phyloP scores from a whole-genome alignment of 371 early-diverging fungal species.

The Funneliformis caledonium region DNA sequence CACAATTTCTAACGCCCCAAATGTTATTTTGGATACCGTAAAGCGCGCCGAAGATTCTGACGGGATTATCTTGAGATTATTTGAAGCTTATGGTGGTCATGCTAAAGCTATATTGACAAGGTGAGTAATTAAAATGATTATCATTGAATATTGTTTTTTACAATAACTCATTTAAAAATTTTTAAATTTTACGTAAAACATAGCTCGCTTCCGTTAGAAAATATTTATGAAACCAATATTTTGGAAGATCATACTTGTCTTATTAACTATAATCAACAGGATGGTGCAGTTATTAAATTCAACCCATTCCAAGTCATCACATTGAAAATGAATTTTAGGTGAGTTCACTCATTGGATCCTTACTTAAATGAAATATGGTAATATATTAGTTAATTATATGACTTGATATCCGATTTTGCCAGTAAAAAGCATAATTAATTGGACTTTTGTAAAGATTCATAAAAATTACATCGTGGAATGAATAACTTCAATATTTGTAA shows the following conservation, averaged over 20 bases:
- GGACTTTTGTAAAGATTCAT: too few relatives aligned
- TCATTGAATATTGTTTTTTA: not conserved
- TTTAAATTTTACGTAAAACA: not conserved
- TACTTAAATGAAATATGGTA: not conserved
- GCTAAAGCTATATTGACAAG: constrained; percentile 62
- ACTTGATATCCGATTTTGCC: not conserved
- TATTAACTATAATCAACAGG: constrained; percentile 26
- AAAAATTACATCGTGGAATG: too few relatives aligned
- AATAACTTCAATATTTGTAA: too few relatives aligned
- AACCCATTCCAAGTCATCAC: constrained; percentile 60
- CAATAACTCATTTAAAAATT: not conserved
- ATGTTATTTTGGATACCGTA: constrained; percentile 86
- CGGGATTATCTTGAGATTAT: constrained; percentile 79
- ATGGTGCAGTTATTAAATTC: constrained; percentile 45
- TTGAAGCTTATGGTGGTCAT: constrained; percentile 93
- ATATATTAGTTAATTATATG: not conserved
- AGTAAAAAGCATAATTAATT: not conserved
- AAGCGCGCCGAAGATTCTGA: constrained; percentile 84
- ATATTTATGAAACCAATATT: constrained; percentile 51
- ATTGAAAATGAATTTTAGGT: constrained; percentile 47
- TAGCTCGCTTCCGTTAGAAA: constrained; percentile 49
- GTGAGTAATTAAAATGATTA: constrained; percentile 47
- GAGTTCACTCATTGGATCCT: not conserved
- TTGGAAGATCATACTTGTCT: constrained; percentile 52
- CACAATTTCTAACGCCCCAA: constrained; percentile 61